These are phyloP conservation scores for Mucor lusitanicus DNA, from an alignment of 371 early-diverging fungal genomes.

Conservation along the genomic window DNA sequence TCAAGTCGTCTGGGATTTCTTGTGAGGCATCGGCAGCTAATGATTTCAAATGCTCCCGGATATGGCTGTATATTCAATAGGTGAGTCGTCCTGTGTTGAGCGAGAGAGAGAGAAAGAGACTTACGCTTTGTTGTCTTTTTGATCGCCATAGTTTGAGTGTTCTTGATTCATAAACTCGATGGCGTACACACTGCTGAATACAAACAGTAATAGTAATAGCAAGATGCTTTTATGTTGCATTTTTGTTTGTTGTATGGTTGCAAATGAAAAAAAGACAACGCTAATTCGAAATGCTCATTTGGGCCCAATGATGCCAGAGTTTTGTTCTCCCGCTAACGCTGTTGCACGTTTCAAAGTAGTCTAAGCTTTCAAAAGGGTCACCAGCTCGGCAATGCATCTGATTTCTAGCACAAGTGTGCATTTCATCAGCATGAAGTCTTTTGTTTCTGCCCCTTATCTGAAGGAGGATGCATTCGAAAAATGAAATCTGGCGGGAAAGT, in stretches of 20 bases:
- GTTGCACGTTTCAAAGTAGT: background rate
- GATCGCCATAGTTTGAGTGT: constrained; percentile 33
- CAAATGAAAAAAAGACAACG: background rate
- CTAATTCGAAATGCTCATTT: background rate
- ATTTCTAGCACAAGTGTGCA: background rate
- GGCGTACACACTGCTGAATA: constrained; percentile 3
- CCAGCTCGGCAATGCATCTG: background rate
- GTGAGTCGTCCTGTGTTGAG: too few relatives aligned
- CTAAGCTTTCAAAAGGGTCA: background rate
- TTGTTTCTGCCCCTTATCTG: background rate
- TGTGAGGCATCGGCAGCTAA: constrained; percentile 12
- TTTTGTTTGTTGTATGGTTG: background rate
- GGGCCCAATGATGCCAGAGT: background rate
- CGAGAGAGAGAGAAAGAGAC: background rate
- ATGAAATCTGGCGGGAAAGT: background rate
- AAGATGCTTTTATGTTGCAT: background rate
- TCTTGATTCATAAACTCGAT: constrained; percentile 21
- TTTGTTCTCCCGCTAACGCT: background rate
- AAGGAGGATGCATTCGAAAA: background rate
- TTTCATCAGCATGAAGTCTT: background rate
- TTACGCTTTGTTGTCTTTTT: constrained; percentile 29
- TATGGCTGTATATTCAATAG: constrained; percentile 21
- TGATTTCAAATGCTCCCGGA: constrained; percentile 28
- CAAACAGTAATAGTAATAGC: background rate
- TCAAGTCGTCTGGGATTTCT: constrained; percentile 18